Evolutionary conservation across 805 yeast species (phyloP).

Genomic region (Candida patagonica): DNA sequence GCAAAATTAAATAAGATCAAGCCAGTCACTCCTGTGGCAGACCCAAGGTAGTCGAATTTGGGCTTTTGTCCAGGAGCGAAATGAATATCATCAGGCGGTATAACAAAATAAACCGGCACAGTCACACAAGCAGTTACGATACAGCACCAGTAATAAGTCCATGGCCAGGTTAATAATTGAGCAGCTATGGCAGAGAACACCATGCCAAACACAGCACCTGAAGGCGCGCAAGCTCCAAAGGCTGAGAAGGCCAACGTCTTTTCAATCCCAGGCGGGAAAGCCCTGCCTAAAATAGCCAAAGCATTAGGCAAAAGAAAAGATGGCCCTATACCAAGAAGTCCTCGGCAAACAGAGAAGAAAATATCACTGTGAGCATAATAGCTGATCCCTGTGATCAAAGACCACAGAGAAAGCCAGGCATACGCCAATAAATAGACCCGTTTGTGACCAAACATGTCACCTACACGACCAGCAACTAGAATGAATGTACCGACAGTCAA

Average conservation of each 20-base stretch:
- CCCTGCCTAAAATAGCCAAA: constrained; percentile 41
- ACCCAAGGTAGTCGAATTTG: constrained; percentile 45
- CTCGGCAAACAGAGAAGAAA: constrained; percentile 37
- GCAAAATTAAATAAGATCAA: constrained; percentile 56
- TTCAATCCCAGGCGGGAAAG: constrained; percentile 37
- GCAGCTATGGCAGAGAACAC: constrained; percentile 41
- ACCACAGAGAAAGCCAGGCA: constrained; percentile 47
- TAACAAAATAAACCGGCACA: constrained; percentile 27
- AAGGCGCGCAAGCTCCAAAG: constrained; percentile 55
- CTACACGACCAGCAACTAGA: constrained; percentile 56
- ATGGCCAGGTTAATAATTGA: constrained; percentile 46
- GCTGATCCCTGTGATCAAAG: constrained; percentile 50
- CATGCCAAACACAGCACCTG: constrained; percentile 51
- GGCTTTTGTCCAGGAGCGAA: constrained; percentile 14
- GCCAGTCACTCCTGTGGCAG: constrained; percentile 48
- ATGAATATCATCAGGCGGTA: constrained; percentile 27
- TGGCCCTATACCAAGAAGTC: constrained; percentile 57
- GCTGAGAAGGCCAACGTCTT: constrained; percentile 48
- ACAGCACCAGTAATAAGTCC: constrained; percentile 45
- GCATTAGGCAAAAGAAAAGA: constrained; percentile 53
- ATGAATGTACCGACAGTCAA: constrained; percentile 67
- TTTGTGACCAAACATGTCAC: constrained; percentile 63
- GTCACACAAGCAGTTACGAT: constrained; percentile 32
- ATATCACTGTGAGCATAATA: constrained; percentile 30
- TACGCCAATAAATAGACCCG: constrained; percentile 47